phyloP scores from a whole-genome alignment of 768 basidiomycete species.

The Auriscalpium vulgare region DNA sequence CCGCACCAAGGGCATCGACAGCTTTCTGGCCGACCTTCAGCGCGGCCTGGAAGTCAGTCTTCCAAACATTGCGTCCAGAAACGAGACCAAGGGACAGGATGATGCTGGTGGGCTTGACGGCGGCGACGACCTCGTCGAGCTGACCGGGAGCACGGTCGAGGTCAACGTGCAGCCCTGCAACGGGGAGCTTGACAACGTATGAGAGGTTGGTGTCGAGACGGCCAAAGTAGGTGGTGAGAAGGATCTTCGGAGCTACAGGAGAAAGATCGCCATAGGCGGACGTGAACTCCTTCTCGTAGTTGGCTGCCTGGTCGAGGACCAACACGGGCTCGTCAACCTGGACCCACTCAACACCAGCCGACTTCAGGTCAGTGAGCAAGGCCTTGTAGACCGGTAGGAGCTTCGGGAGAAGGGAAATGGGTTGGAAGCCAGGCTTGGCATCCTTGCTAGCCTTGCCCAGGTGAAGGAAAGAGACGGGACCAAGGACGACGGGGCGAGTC shows the following conservation, averaged over 20 bases:
- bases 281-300: slow-evolving; percentile 72
- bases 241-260: slow-evolving; percentile 81
- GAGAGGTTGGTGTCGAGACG: slow-evolving; percentile 89
- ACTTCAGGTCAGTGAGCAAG: slow-evolving; percentile 84
- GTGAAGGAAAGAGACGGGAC: slow-evolving; percentile 90
- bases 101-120: slow-evolving; percentile 75
- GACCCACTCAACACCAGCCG: slow-evolving; percentile 88
- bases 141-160: slow-evolving; percentile 90
- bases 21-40: slow-evolving; percentile 81
- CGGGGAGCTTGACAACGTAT: slow-evolving; percentile 85
- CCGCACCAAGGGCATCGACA: slow-evolving; percentile 70
- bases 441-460: slow-evolving; percentile 89
- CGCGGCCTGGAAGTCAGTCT: slow-evolving; percentile 83
- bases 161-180: slow-evolving; percentile 94
- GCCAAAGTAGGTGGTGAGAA: slow-evolving; percentile 94
- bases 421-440: slow-evolving; percentile 76
- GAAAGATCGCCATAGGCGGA: slow-evolving; percentile 75
- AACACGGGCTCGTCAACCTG: slow-evolving; percentile 97
- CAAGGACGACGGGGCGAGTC: slow-evolving; percentile 94
- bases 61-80: slow-evolving; percentile 99
- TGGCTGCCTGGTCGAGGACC: slow-evolving; percentile 78
- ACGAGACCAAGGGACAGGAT: slow-evolving; percentile 90
- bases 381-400: slow-evolving; percentile 89
- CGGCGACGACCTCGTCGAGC: slow-evolving; percentile 72
- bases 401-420: slow-evolving; percentile 83